Evolutionary conservation across 768 basidiomycete genomes (phyloP).

Genomic region (Lactifluus echinatus): DNA sequence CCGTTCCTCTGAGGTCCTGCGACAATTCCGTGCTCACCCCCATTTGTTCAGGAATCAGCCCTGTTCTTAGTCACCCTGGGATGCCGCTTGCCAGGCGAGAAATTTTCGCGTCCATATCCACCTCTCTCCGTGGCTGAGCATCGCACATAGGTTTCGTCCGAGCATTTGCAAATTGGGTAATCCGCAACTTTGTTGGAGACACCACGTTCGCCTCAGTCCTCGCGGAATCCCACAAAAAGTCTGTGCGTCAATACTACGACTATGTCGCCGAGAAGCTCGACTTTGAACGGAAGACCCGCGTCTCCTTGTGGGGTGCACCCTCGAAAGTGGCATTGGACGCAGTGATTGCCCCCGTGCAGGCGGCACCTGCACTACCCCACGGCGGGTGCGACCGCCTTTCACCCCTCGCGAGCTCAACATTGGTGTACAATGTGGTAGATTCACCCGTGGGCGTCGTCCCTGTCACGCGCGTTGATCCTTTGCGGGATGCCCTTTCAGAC

Average conservation of each 20-base stretch:
- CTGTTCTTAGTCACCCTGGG: conserved; percentile 18
- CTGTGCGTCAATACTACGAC: conserved; percentile 12
- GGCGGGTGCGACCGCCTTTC: conserved; percentile 16
- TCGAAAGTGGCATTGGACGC: conserved; percentile 1
- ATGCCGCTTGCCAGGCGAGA: conserved; percentile 9
- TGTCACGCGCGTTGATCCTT: conserved; percentile 33
- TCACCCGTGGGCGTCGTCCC: conserved; percentile 36
- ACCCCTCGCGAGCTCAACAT: conserved; percentile 26
- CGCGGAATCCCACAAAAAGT: not conserved
- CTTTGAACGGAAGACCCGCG: not conserved
- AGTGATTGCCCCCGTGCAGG: conserved; percentile 31
- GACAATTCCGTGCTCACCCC: not conserved
- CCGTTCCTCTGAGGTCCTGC: not conserved
- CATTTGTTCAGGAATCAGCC: conserved; percentile 9
- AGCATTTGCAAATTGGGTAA: not conserved
- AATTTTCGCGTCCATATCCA: not conserved
- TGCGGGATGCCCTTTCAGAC: conserved; percentile 39
- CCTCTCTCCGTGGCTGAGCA: not conserved
- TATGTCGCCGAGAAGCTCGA: conserved; percentile 2
- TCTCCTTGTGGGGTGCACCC: conserved; percentile 28
- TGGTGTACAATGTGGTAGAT: conserved; percentile 36
- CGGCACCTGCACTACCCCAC: conserved; percentile 29
- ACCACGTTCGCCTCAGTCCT: conserved; percentile 9
- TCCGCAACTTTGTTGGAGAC: conserved; percentile 10
- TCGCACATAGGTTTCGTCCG: conserved; percentile 14